A percentile compares a stretch with the other conserved stretches of the same genome.
These are phyloP conservation scores for Lupinus albus DNA, from an alignment of 306 rosid species.

Conservation along the genomic window DNA sequence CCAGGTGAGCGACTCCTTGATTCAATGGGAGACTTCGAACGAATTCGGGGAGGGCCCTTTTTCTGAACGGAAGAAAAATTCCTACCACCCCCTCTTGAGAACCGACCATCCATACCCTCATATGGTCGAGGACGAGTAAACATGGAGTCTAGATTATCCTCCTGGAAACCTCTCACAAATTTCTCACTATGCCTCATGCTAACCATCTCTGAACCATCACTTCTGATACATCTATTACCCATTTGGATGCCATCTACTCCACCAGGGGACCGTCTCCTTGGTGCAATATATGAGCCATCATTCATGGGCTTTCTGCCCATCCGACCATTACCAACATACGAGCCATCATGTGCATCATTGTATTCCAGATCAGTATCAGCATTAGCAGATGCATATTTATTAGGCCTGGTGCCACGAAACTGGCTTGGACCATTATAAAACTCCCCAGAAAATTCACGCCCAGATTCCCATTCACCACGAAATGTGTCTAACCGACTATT, in stretches of 20 bases:
- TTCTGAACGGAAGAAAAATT: conserved; percentile 67
- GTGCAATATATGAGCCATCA: conserved; percentile 60
- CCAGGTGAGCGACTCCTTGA: conserved; percentile 82
- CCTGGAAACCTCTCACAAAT: conserved; percentile 60
- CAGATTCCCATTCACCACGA: conserved; percentile 69
- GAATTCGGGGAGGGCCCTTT: conserved; percentile 59
- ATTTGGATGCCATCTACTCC: conserved; percentile 62
- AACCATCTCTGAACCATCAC: conserved; percentile 62
- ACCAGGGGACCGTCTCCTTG: conserved; percentile 77
- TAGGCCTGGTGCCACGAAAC: conserved; percentile 66
- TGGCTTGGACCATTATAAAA: conserved; percentile 64
- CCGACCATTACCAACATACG: conserved; percentile 64
- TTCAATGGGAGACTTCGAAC: conserved; percentile 75
- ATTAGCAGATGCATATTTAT: conserved; percentile 61
- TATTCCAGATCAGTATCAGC: conserved; percentile 61
- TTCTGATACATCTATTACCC: conserved; percentile 61
- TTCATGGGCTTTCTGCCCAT: conserved; percentile 66
- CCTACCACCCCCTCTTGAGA: conserved; percentile 63
- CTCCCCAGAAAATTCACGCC: conserved; percentile 62
- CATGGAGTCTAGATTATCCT: conserved; percentile 56
- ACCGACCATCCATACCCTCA: conserved; percentile 64
- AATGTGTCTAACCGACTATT: conserved; percentile 43
- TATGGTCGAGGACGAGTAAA: conserved; percentile 63
- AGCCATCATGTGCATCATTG: conserved; percentile 59
- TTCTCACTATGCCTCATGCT: conserved; percentile 67